A percentile compares a stretch with the other conserved stretches of the same genome.
Conservation (phyloP, 1,139 yeast species). For the Yamadazyma sp. region DNA sequence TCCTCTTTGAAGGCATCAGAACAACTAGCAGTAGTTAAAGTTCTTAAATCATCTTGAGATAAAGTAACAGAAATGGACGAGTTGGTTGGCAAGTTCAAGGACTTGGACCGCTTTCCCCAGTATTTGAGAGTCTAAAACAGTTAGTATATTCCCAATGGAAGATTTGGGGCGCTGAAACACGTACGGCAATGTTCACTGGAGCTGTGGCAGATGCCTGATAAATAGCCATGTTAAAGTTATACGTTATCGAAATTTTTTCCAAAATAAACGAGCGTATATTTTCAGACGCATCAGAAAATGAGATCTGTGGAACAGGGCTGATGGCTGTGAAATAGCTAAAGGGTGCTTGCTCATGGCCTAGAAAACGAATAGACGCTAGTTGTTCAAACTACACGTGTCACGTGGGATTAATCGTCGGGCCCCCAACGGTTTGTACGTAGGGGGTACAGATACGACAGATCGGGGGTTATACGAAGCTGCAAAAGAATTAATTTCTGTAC, state of each 20-base stretch:
- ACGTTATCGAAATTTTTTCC: constrained; percentile 7
- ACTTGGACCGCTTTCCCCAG: constrained; percentile 96
- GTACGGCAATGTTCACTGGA: constrained; percentile 93
- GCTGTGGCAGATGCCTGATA: constrained; percentile 86
- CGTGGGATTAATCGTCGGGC: no score
- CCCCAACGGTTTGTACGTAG: no score
- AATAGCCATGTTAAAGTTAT: constrained; percentile 35
- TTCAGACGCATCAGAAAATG: neutral
- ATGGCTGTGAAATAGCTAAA: no score
- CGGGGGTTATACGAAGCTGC: no score
- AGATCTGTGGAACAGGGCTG: no score
- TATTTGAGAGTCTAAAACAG: constrained; percentile 74
- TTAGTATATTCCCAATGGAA: constrained; percentile 18
- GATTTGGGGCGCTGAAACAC: constrained; percentile 22
- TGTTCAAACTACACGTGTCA: no score
- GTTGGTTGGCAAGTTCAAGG: constrained; percentile 89
- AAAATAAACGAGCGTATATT: constrained; percentile 12
- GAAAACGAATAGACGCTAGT: no score
- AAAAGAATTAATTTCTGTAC: no score
- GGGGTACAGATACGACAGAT: no score
- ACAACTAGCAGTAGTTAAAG: constrained; percentile 86
- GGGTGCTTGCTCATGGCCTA: no score
- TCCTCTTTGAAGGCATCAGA: constrained; percentile 59
- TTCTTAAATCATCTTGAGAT: constrained; percentile 84
- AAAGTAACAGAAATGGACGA: constrained; percentile 93